These are phyloP conservation scores for Coniella lustricola DNA, from an alignment of 2,329 filamentous ascomycete genomes.

Conservation along the genomic window DNA sequence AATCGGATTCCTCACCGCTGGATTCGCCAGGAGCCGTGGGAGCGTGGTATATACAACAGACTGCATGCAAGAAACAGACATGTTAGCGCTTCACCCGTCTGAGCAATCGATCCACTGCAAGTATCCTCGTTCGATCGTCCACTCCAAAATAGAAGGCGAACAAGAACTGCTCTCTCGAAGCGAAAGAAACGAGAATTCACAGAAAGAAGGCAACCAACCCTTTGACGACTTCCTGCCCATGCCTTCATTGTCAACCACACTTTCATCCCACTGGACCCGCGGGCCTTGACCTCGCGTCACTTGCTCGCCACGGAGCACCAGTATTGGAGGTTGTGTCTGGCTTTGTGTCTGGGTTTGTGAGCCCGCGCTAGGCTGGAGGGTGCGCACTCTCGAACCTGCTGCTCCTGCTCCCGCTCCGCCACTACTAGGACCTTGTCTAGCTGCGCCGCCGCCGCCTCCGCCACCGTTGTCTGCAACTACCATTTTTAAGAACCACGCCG, in stretches of 20 bases:
- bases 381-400: slow-evolving; percentile 2
- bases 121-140: too few relatives aligned
- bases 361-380: slow-evolving; percentile 8
- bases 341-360: slow-evolving; percentile 10
- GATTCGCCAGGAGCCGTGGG: slow-evolving; percentile 77
- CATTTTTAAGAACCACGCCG: too few relatives aligned
- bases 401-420: slow-evolving; percentile 3
- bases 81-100: background rate
- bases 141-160: too few relatives aligned
- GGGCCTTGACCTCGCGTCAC: slow-evolving; percentile 34
- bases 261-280: slow-evolving; percentile 85
- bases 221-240: slow-evolving; percentile 92
- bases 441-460: too few relatives aligned
- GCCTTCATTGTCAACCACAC: slow-evolving; percentile 91
- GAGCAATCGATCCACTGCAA: too few relatives aligned
- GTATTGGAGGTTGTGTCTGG: slow-evolving; percentile 28
- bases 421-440: background rate
- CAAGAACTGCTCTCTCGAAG: background rate
- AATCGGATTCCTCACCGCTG: slow-evolving; percentile 54
- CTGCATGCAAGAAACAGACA: slow-evolving; percentile 37
- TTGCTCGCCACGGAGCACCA: slow-evolving; percentile 47
- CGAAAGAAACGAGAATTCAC: background rate
- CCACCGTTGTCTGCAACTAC: too few relatives aligned
- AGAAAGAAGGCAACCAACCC: slow-evolving; percentile 44
- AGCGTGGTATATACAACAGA: slow-evolving; percentile 98